A percentile compares a stretch with the other conserved stretches of the same genome.
Evolutionary conservation across 148 eudicot genomes (phyloP).

Genomic region (Nyssa sinensis): DNA sequence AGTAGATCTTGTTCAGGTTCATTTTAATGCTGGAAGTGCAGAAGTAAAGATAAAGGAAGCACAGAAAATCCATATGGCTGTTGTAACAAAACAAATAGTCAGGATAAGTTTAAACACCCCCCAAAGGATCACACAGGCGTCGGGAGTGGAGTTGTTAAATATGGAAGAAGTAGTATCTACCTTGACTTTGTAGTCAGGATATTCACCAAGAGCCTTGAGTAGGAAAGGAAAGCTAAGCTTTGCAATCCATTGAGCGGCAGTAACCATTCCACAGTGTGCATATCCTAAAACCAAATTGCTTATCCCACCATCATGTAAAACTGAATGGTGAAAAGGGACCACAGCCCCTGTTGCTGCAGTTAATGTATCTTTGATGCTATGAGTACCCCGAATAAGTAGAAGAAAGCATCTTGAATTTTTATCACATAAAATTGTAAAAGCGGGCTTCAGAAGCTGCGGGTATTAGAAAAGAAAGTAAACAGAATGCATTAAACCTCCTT

Average conservation of each 20-base stretch:
- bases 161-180: constrained; percentile 24
- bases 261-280: constrained; percentile 99
- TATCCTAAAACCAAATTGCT: constrained; percentile 85
- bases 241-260: constrained; percentile 99
- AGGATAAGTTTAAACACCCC: too few species aligned
- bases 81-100: too few species aligned
- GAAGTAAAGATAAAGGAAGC: too few species aligned
- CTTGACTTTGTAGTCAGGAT: constrained; percentile 69
- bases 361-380: constrained; percentile 90
- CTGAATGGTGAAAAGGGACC: constrained; percentile 97
- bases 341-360: constrained; percentile 95
- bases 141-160: neutral
- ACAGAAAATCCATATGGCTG: too few species aligned
- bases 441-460: constrained; percentile 91
- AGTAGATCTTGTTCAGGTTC: too few species aligned
- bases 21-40: too few species aligned
- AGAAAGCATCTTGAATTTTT: constrained; percentile 72
- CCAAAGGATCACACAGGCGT: too few species aligned
- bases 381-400: constrained; percentile 91
- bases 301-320: constrained; percentile 88
- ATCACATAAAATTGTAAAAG: constrained; percentile 81
- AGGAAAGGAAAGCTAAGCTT: constrained; percentile 79
- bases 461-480: too few species aligned
- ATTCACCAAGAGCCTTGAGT: constrained; percentile 59
- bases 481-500: too few species aligned